Evolutionary conservation across 1,284 basidiomycete species (phyloP).

Genomic region (Polyporus tsugae): DNA sequence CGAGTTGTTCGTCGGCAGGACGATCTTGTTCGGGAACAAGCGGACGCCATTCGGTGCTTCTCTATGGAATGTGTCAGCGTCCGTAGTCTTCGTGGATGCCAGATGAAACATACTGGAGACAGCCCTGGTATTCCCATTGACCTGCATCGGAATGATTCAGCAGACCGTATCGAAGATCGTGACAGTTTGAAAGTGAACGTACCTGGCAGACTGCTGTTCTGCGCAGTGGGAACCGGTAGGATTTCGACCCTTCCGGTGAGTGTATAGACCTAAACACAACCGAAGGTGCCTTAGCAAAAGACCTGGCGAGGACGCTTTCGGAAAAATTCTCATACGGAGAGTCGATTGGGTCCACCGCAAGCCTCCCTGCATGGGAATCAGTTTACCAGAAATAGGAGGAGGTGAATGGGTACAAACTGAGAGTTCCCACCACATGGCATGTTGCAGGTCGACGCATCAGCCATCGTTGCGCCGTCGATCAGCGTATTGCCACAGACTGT

Average conservation of each 20-base stretch:
- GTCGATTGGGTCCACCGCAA: slow-evolving; percentile 74
- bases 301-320: slow-evolving; percentile 17
- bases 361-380: slow-evolving; percentile 54
- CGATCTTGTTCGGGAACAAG: slow-evolving; percentile 67
- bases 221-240: slow-evolving; percentile 64
- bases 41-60: slow-evolving; percentile 46
- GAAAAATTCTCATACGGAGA: slow-evolving; percentile 51
- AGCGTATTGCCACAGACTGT: slow-evolving; percentile 70
- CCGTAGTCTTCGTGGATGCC: background rate
- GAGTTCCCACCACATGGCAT: slow-evolving; percentile 72
- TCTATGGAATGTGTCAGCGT: slow-evolving; percentile 31
- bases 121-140: slow-evolving; percentile 70
- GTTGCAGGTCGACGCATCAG: slow-evolving; percentile 61
- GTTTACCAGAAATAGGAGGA: slow-evolving; percentile 7
- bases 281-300: slow-evolving; percentile 11
- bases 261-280: slow-evolving; percentile 56
- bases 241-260: slow-evolving; percentile 57
- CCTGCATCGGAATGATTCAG: slow-evolving; percentile 39
- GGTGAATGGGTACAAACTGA: slow-evolving; percentile 51
- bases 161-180: background rate
- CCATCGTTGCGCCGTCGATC: slow-evolving; percentile 63
- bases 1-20: slow-evolving; percentile 67
- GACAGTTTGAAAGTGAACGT: background rate
- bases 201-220: slow-evolving; percentile 61
- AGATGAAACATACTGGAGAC: slow-evolving; percentile 59